Base-by-base conservation (phyloP, 2,329 filamentous ascomycete species). In the Pseudogymnoascus sp. region DNA sequence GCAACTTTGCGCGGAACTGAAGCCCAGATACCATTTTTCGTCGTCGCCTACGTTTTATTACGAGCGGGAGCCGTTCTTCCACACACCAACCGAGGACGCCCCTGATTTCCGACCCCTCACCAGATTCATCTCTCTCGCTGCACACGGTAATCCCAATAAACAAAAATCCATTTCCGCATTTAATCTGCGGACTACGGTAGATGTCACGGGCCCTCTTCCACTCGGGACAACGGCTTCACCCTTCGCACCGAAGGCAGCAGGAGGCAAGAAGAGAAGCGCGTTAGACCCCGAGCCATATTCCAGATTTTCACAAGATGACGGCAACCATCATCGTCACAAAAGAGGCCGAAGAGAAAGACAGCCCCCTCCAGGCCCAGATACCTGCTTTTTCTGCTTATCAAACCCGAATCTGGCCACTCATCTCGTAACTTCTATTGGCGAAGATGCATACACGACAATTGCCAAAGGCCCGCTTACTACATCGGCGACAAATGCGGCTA, bases 361-460 rank as follows among this genome's bases (percentile, higher is more conserved):
- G 5, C 85, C 87, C 10, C 85, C 84, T 5, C 86, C 85, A 0
- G 85, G 87, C 0, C 91, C 91, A 1, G 87, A 88, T 60, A 83
- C 88, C 70, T 99, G 94, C 77, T 99, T 94, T 79, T 97, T 99
- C 78, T 99, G 94, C 72, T 81, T 99, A 9, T 92, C 91, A 5
- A 97, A 96, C 73, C 85, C 89, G 5, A 89, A 88, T 64, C 79
- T 94, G 48, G 89, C 90, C 60, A 88, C 88, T 1, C 93, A 99
- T 75, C 89, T 99, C 75, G 88, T 97, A 69, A 89, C 89, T 66
- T 92, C 89, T 27, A 93, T 99, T 66, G 94, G 90, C 61, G 87
- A 92, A 15, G 89, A 96, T 64, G 83, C 86, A 61, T 97, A 97
- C 74, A 77, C 97, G 61, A 96, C 94, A 29, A 94, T 89, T 25